Conservation (phyloP, 2,329 filamentous ascomycete genomes). For the Cladosporium velox region DNA sequence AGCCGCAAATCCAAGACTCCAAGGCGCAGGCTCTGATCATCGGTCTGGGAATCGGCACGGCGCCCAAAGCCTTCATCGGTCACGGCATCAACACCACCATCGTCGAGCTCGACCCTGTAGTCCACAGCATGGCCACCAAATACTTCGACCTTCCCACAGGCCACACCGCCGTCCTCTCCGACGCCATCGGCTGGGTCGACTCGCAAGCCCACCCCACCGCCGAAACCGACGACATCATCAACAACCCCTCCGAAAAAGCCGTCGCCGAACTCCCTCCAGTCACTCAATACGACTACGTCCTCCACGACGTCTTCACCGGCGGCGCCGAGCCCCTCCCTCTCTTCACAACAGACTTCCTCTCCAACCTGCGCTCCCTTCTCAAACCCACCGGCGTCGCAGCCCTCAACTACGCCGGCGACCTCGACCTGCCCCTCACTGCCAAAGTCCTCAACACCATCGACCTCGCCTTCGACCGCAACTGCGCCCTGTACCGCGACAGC, state of each 20-base stretch:
- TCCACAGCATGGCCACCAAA: slow-evolving; percentile 77
- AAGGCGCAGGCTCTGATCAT: slow-evolving; percentile 71
- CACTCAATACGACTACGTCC: slow-evolving; percentile 78
- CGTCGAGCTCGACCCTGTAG: slow-evolving; percentile 89
- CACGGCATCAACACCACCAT: slow-evolving; percentile 92
- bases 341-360: slow-evolving; percentile 84
- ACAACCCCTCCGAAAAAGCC: background rate
- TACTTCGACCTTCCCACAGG: slow-evolving; percentile 80
- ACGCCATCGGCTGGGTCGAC: slow-evolving; percentile 71
- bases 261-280: background rate
- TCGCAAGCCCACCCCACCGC: slow-evolving; percentile 26
- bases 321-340: slow-evolving; percentile 86
- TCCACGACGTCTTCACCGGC: slow-evolving; percentile 97
- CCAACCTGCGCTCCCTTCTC: slow-evolving; percentile 69
- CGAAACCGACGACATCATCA: slow-evolving; percentile 20
- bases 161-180: slow-evolving; percentile 76
- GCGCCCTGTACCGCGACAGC: slow-evolving; percentile 85
- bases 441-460: slow-evolving; percentile 82
- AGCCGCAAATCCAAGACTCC: slow-evolving; percentile 39
- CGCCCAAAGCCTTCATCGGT: slow-evolving; percentile 78
- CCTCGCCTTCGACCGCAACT: slow-evolving; percentile 75
- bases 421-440: slow-evolving; percentile 72
- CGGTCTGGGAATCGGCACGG: slow-evolving; percentile 89
- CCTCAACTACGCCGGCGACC: slow-evolving; percentile 94
- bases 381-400: slow-evolving; percentile 80